phyloP scores from a whole-genome alignment of 139 green algal genomes.

The Pleodorina starrii region DNA sequence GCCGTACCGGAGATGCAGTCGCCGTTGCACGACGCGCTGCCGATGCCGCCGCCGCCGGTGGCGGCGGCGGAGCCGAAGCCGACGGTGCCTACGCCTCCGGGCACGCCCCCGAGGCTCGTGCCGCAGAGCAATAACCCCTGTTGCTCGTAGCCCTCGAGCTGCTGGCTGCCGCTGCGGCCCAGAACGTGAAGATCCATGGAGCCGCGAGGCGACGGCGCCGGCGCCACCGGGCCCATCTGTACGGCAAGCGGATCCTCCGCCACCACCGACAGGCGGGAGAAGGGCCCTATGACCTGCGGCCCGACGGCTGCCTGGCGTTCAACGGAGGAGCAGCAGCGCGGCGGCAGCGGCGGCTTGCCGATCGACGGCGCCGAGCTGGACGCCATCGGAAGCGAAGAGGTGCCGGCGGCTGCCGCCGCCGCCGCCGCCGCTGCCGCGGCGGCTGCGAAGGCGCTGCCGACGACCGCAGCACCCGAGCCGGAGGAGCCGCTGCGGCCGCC shows the following conservation, averaged over 20 bases:
- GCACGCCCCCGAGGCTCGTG: not conserved
- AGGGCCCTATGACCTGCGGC: not conserved
- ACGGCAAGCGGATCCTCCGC: constrained; percentile 19
- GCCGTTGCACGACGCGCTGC: constrained; percentile 7
- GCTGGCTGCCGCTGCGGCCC: constrained; percentile 4
- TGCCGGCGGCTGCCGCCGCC: not conserved
- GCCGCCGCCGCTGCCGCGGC: not conserved
- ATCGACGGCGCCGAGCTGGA: not conserved
- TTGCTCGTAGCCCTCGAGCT: constrained; percentile 8
- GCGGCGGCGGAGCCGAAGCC: not conserved
- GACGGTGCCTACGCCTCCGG: not conserved
- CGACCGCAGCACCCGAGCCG: not conserved
- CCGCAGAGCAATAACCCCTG: not conserved
- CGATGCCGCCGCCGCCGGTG: not conserved
- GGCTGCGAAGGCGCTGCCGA: constrained; percentile 4
- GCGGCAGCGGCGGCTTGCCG: constrained; percentile 34
- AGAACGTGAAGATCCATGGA: constrained; percentile 45
- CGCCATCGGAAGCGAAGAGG: too few relatives aligned
- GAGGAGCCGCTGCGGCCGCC: not conserved
- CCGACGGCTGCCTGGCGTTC: not conserved
- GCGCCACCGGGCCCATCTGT: constrained; percentile 14
- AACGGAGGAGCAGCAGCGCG: too few relatives aligned
- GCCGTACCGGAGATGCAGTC: constrained; percentile 7
- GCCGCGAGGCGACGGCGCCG: constrained; percentile 24
- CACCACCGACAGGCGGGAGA: constrained; percentile 32